Base-by-base conservation (phyloP, 768 basidiomycete genomes). In the Dentipellis fragilis region DNA sequence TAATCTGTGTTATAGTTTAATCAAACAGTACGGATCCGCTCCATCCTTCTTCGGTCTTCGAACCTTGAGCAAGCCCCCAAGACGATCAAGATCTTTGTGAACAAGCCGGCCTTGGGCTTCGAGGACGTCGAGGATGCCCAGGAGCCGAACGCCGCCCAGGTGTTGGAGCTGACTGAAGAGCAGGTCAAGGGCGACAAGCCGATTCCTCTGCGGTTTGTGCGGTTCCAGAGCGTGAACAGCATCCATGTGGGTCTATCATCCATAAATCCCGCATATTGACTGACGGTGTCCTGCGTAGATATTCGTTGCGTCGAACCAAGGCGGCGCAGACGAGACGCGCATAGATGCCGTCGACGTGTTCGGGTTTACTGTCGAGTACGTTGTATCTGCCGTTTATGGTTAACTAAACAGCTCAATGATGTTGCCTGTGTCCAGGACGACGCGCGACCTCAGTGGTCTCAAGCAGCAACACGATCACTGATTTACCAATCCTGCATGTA, bases 231-330 rank as follows among this genome's bases (percentile, higher is more conserved):
- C 17, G 84, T 88, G 55, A 85, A 77, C 56, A 79, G 75, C 49
- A 66, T 89, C 23, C 82, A 85, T 65, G 87, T 86, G 59, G 60
- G 80, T 70, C 40, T 55, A 10, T n/a, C 37, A 19, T 59, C 10
- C 55, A 38, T 14, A 3, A 40, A 3, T 22, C 23, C 10, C 22
- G 9, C 16, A 46, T 16, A 10, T 23, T 7, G 23, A 6, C 9
- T 37, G 17, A 42, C 50, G 14, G 35, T 36, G 19, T 19, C 5
- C 29, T 23, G 22, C 37, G 11, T 57, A 88, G 85, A 77, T 89
- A 40, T 89, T 89, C 62, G 78, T 89, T 40, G 74, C 70, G 37
- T 80, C 80, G 6, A 87, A 87, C 59, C 82, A 87, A 56, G 83
- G 78, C 0, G 79, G 63, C 37, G 77, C 75, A 38, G 84, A 88